Base-by-base conservation (phyloP, 2,329 filamentous ascomycete genomes). In the Ceratocystis albifundus region DNA sequence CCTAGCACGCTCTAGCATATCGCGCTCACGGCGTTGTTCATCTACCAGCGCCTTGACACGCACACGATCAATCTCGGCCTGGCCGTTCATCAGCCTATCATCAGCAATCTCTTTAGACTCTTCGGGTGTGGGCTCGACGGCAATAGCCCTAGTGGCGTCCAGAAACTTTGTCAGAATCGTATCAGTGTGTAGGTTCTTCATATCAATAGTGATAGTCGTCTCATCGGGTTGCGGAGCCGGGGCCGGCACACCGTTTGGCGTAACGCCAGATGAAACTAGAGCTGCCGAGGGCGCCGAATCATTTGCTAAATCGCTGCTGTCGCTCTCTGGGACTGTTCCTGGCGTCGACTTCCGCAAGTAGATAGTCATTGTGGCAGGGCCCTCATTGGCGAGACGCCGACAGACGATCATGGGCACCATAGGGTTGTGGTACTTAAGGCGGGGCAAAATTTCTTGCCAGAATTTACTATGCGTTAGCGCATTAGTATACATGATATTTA, bases 361-460 rank as follows among this genome's bases (percentile, higher is more conserved):
- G 71, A 92, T 79, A 68, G 83, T 85, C 76, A 91, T 79, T 61
- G 78, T 80, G 15, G 88, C 83, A 5, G 82, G 78, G 25, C 79
- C 79, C 3, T 78, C 74, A 70, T 84, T 80, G 57, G 86, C 77
- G 46, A 74, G 72, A 69, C 83, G 86, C 68, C 89, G 88, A 75
- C 88, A 87, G 71, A 96, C 84, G 68, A 89, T 86, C 82, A 97
- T 95, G 55, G 88, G 84, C 59, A 96, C 76, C 12, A 85, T 78
- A 0, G 94, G 94, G 75, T 99, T 99, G 81, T 96, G 88, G 79
- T 87, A 99, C 81, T 99, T 96, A 70, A 99, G 80, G 67, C 90
- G 85, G 25, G 90, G 89, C 61, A 97, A 85, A 74, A 86, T 88
- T 68, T 86, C 80, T 70, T 83, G 85, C 89, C 90, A 96, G 82